A percentile compares a stretch with the other conserved stretches of the same genome.
These are phyloP conservation scores for Penicillium sp. DNA, from an alignment of 2,329 filamentous ascomycete genomes.

Conservation along the genomic window DNA sequence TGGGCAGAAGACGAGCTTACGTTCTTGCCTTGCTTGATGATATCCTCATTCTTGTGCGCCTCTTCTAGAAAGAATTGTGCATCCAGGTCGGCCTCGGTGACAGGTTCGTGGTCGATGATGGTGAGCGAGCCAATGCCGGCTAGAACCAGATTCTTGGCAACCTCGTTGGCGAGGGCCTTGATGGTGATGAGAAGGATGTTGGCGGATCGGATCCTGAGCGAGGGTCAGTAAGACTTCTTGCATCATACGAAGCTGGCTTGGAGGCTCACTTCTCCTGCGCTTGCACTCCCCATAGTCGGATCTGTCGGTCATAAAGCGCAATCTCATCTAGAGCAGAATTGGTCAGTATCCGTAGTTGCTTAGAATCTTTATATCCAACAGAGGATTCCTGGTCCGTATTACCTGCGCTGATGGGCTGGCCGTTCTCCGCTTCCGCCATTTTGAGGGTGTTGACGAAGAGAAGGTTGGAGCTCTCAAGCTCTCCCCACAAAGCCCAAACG, in stretches of 20 bases:
- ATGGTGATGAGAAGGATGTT: constrained; percentile 88
- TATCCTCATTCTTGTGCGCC: constrained; percentile 44
- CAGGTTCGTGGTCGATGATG: constrained; percentile 74
- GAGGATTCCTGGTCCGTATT: constrained; percentile 1
- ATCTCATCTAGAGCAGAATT: constrained; percentile 72
- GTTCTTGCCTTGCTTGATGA: constrained; percentile 66
- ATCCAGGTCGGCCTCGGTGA: constrained; percentile 78
- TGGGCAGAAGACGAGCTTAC: constrained; percentile 39
- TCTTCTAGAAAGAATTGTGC: constrained; percentile 81
- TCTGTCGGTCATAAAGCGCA: constrained; percentile 94
- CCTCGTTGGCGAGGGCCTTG: constrained; percentile 86
- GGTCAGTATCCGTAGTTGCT: not conserved
- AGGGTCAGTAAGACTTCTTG: not conserved
- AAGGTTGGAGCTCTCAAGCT: constrained; percentile 14
- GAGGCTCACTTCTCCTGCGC: constrained; percentile 73
- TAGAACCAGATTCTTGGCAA: constrained; percentile 95
- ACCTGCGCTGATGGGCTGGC: constrained; percentile 39
- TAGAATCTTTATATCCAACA: no score
- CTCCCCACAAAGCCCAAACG: constrained; percentile 12
- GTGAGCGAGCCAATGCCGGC: constrained; percentile 90
- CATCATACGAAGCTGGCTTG: not conserved
- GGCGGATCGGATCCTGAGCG: constrained; percentile 75
- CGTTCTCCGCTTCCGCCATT: constrained; percentile 29
- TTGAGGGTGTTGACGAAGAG: constrained; percentile 1
- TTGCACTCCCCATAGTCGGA: constrained; percentile 93